Evolutionary conservation across 345 rosid species (phyloP), one percentile per base, ranked within the genome.

Genomic region (Citrus inodora): DNA sequence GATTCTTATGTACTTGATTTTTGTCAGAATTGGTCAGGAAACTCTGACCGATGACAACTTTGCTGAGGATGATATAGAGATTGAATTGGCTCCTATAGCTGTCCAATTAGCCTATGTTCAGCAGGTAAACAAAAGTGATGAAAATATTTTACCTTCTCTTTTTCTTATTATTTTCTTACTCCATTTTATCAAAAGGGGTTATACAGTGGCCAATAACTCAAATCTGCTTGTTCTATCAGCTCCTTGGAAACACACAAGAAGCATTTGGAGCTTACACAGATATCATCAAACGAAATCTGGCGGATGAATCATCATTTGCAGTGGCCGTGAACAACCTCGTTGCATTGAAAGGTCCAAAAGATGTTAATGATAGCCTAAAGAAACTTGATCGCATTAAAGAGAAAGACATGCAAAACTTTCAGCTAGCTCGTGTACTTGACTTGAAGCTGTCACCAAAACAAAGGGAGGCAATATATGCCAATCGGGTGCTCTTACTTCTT

Each of bases 71-170:
- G 95, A 86, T 32, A 89, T 94, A 74, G 99, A 96, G 86, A 86
- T 74, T 79, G 99, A 96, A 91, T 80, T 96, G 78, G 89, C 97
- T 79, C 99, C 97, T 37, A 89, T 96, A 59, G 59, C 88, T 74
- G 99, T 92, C 64, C 99, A 96, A 62, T 78, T 96, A 85, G 97
- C 97, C 76, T 92, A 92, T 83, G 95, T 91, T 72, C 92, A 89
- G 80, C 98, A 91, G 96, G 99, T 95, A 84, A 53, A 65, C 56
- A 71, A 66, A 21, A 33, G 51, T 40, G 37, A 1, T 62, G 60
- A 7, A 0, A 75, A 16, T 67, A 40, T 24, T 78, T 51, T 21
- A 5, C 7, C 1, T 51, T 16, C 59, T 17, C 60, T 27, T 38
- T 85, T 46, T 8, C 22, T 69, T 80, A 55, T 53, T 58, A 21